Conservation (phyloP, 1,284 basidiomycete genomes). For the Exsudoporus floridanus region DNA sequence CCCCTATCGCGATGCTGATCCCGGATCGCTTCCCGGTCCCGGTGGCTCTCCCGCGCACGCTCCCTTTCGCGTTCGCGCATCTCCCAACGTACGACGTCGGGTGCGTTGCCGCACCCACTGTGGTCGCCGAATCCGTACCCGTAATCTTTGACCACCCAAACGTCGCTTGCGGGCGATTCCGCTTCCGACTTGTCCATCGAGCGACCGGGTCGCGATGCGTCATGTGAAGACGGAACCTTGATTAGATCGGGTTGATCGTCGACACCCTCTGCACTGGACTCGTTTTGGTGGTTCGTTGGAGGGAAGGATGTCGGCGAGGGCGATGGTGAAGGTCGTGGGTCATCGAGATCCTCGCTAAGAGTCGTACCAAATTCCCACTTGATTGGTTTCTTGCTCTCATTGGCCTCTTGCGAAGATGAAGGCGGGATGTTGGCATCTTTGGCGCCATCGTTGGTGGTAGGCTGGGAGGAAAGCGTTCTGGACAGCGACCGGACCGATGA, state of each 20-base stretch:
- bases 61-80: conserved; percentile 30
- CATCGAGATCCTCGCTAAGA: conserved; percentile 20
- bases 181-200: conserved; percentile 14
- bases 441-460: not conserved
- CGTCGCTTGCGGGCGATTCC: conserved; percentile 36
- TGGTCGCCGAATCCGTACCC: conserved; percentile 57
- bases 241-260: conserved; percentile 1
- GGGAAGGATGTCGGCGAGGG: conserved; percentile 1
- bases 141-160: conserved; percentile 60
- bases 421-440: conserved; percentile 1
- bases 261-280: not conserved
- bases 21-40: conserved; percentile 17
- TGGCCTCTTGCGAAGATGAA: conserved; percentile 22
- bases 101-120: conserved; percentile 36
- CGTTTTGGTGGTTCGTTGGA: not conserved
- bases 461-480: conserved; percentile 5
- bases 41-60: conserved; percentile 18
- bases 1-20: conserved; percentile 26
- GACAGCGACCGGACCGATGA: conserved; percentile 34
- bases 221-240: not conserved
- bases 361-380: conserved; percentile 63
- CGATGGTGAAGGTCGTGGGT: not conserved
- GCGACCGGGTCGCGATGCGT: not conserved
- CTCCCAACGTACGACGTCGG: conserved; percentile 33
- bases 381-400: conserved; percentile 39